Evolutionary conservation across 805 yeast genomes (phyloP).

Genomic region (Cyberlindnera mississippiensis): DNA sequence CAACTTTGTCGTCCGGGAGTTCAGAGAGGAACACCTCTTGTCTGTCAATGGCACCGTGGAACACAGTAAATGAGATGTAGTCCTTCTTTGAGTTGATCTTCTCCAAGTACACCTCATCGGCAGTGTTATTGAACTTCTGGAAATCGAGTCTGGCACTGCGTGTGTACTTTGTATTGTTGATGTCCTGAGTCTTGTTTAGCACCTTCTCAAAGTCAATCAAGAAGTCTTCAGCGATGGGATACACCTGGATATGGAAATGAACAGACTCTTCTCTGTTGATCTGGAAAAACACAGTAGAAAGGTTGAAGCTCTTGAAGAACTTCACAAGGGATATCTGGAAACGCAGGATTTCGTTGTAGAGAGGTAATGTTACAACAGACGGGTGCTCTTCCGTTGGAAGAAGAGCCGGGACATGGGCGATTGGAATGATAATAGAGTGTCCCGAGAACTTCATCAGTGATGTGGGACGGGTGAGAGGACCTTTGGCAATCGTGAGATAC

Average conservation of each 20-base stretch:
- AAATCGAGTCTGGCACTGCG: conserved; percentile 44
- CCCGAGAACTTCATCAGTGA: conserved; percentile 60
- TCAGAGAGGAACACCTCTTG: conserved; percentile 31
- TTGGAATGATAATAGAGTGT: conserved; percentile 77
- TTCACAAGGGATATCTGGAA: conserved; percentile 46
- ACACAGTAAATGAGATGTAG: conserved; percentile 31
- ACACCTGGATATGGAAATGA: conserved; percentile 73
- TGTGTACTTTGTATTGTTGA: conserved; percentile 46
- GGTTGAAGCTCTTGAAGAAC: conserved; percentile 41
- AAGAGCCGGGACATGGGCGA: conserved; percentile 60
- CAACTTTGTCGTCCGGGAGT: conserved; percentile 31
- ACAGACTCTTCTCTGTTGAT: conserved; percentile 60
- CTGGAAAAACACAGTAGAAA: conserved; percentile 62
- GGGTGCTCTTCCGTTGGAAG: conserved; percentile 23
- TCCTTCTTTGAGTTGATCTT: conserved; percentile 27
- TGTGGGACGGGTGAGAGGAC: conserved; percentile 65
- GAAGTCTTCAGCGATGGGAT: conserved; percentile 57
- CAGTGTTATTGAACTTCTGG: conserved; percentile 26
- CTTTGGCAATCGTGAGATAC: conserved; percentile 79
- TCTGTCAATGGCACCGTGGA: conserved; percentile 29
- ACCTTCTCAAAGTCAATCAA: conserved; percentile 41
- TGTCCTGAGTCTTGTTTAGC: conserved; percentile 39
- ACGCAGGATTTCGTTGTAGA: conserved; percentile 41
- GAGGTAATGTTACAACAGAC: conserved; percentile 28
- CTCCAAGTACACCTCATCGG: conserved; percentile 27